Evolutionary conservation across 2,329 filamentous ascomycete genomes (phyloP).

Genomic region (Pseudogymnoascus sp.): DNA sequence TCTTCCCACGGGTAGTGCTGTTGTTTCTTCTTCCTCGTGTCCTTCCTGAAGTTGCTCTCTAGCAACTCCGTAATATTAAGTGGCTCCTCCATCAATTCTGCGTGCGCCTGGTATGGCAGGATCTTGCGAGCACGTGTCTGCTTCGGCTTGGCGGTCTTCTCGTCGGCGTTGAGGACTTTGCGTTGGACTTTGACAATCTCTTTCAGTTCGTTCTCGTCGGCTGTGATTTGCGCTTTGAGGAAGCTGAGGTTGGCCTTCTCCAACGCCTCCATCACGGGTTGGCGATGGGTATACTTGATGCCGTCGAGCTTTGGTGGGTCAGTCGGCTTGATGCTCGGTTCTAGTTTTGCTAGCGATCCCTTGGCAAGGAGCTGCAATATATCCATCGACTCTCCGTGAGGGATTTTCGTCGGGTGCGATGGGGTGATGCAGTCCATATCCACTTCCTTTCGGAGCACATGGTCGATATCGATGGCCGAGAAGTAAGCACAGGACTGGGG

Average conservation of each 20-base stretch:
- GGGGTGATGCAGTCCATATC: conserved; percentile 97
- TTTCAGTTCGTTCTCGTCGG: conserved; percentile 64
- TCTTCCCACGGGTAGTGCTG: conserved; percentile 16
- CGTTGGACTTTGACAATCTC: conserved; percentile 57
- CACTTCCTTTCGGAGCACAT: conserved; percentile 94
- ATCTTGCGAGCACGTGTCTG: conserved; percentile 16
- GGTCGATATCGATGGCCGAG: conserved; percentile 89
- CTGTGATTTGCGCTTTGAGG: conserved; percentile 77
- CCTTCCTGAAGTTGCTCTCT: conserved; percentile 17
- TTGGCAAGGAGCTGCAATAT: conserved; percentile 72
- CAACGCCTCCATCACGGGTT: conserved; percentile 72
- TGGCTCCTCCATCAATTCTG: conserved; percentile 22
- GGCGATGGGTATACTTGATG: conserved; percentile 63
- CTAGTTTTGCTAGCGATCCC: conserved; percentile 60
- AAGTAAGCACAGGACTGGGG: conserved; percentile 95
- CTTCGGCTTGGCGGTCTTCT: conserved; percentile 15
- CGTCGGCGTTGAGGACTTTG: background rate
- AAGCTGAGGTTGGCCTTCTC: conserved; percentile 51
- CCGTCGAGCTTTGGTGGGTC: conserved; percentile 51
- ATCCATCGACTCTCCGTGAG: conserved; percentile 79
- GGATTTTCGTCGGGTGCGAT: conserved; percentile 69
- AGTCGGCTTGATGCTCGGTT: conserved; percentile 52
- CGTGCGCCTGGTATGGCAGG: conserved; percentile 21
- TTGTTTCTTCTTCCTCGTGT: conserved; percentile 4
- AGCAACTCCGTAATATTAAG: conserved; percentile 19